Base-by-base conservation (phyloP, 176 grass and related monocot species). In the Oryza glumipatula region DNA sequence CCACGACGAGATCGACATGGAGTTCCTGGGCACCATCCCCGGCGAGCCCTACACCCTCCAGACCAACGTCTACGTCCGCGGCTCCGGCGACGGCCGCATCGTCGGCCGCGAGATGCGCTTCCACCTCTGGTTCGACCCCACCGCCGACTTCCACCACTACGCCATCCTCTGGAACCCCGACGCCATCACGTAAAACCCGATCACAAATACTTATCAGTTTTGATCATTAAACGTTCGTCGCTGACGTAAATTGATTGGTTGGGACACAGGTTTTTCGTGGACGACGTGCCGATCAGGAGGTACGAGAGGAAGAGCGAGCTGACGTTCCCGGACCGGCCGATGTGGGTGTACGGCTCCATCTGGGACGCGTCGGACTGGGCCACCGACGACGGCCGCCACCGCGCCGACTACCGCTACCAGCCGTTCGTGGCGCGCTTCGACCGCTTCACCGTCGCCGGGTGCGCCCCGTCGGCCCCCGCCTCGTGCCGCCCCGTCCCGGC, bases 351-450 rank as follows among this genome's bases (percentile, higher is more conserved):
- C 74, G 94, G 94, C 13, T 93, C 94, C 22, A 96, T 96, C 41
- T 96, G 94, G 94, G 94, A 96, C 74, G 94, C 94, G 15, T 93
- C 94, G 0, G 82, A 85, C 23, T 96, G 94, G 94, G 94, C 94
- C 44, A 96, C 94, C 4, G 91, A 96, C 43, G 78, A 91, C 70
- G 94, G 94, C 22, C 82, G 87, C 35, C 82, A 94, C 87, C 67
- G 85, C 17, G 91, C 94, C 7, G 88, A 96, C 86, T 96, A 96
- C 82, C 80, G 81, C 14, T 96, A 91, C 84, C 91, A 93, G 74
- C 94, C 94, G 0, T 96, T 96, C 67, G 84, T 96, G 0, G 94
- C 89, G 0, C 82, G 21, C 3, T 77, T 89, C 44, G 52, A 70
- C 19, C 49, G 64, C 5, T 91, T 96, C 74, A 82, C 84, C 22